These are phyloP conservation scores for Ceratocystis ficicola DNA, from an alignment of 2,329 filamentous ascomycete species.

Conservation along the genomic window DNA sequence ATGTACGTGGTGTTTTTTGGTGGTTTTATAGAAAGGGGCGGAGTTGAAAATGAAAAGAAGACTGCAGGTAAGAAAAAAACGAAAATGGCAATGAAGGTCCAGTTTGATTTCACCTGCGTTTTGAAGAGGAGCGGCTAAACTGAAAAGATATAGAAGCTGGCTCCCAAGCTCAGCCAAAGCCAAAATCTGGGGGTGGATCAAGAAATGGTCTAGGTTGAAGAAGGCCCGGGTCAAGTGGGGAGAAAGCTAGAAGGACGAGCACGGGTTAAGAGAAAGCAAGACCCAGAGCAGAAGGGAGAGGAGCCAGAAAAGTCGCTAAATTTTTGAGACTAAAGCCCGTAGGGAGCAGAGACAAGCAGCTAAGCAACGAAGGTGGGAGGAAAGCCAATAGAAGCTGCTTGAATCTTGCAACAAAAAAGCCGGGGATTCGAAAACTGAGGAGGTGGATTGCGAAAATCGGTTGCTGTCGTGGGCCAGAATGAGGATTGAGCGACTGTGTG, in stretches of 20 bases:
- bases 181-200: slow-evolving; percentile 15
- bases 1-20: not conserved
- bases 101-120: not conserved
- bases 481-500: not conserved
- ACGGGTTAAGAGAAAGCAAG: not conserved
- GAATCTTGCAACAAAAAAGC: not conserved
- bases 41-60: not conserved
- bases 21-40: not conserved
- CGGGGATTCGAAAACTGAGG: not conserved
- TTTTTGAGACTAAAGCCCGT: slow-evolving; percentile 4
- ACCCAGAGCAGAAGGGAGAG: not conserved
- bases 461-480: not conserved
- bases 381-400: not conserved
- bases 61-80: not conserved
- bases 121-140: not conserved
- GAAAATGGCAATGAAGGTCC: not conserved
- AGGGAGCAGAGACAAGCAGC: not conserved
- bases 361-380: no score
- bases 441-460: not conserved
- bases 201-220: slow-evolving; percentile 10
- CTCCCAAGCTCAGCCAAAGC: not conserved
- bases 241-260: not conserved
- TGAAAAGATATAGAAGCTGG: not conserved
- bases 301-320: not conserved
- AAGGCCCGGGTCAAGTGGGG: slow-evolving; percentile 7